Conservation (phyloP, 352 stramenopile genomes). For the Plasmopara muralis region DNA sequence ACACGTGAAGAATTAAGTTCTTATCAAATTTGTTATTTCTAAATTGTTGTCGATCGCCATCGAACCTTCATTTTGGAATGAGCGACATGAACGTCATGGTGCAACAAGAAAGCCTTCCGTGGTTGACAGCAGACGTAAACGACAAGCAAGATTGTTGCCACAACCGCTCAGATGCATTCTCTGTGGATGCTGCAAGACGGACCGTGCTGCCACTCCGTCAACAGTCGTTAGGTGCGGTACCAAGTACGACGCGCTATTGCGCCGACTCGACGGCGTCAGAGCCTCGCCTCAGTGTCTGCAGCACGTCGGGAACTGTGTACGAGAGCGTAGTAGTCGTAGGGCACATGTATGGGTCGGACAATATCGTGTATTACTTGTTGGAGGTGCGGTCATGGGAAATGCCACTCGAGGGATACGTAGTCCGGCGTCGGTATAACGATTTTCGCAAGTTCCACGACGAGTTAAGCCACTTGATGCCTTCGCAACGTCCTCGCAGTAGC, state of each 20-base stretch:
- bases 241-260: conserved; percentile 24
- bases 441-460: conserved; percentile 58
- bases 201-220: conserved; percentile 20
- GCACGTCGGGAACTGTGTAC: conserved; percentile 61
- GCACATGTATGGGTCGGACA: conserved; percentile 49
- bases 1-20: conserved; percentile 2
- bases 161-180: too few species aligned
- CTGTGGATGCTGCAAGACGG: background rate
- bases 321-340: conserved; percentile 68
- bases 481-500: conserved; percentile 20
- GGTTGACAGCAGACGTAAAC: background rate
- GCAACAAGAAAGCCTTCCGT: conserved; percentile 9
- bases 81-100: conserved; percentile 11
- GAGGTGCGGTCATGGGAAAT: conserved; percentile 66
- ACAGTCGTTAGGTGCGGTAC: conserved; percentile 23
- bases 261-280: conserved; percentile 28
- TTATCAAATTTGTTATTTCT: conserved; percentile 13
- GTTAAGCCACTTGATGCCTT: conserved; percentile 48
- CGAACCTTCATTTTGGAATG: conserved; percentile 16
- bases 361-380: conserved; percentile 71
- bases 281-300: conserved; percentile 51
- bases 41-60: background rate
- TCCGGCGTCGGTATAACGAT: conserved; percentile 70
- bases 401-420: conserved; percentile 72
- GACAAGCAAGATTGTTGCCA: too few species aligned